Evolutionary conservation across 768 basidiomycete species (phyloP).

Genomic region (Hericium coralloides): DNA sequence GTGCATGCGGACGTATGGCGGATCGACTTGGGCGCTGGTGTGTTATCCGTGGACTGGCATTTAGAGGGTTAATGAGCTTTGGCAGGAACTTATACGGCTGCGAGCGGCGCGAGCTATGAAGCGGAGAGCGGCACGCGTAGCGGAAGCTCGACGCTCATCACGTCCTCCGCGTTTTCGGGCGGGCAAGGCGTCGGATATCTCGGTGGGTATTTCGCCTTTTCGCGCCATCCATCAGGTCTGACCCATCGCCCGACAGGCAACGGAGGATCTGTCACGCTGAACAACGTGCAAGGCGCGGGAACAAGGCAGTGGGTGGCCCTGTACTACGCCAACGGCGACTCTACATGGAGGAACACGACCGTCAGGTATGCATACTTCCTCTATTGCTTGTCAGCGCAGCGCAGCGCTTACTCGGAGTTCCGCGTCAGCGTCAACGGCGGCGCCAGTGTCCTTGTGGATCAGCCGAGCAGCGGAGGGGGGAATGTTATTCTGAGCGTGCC

Average conservation of each 20-base stretch:
- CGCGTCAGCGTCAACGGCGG: conserved; percentile 47
- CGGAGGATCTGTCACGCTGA: conserved; percentile 48
- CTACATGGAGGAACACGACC: conserved; percentile 49
- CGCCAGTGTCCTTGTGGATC: conserved; percentile 40
- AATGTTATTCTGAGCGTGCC: conserved; percentile 46
- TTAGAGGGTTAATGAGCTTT: neutral
- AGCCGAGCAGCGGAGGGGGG: conserved; percentile 49
- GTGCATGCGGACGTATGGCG: conserved; percentile 51
- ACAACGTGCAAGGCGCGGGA: conserved; percentile 47
- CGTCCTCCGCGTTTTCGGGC: conserved; percentile 40
- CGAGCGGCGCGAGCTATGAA: conserved; percentile 44
- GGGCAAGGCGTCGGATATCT: conserved; percentile 46
- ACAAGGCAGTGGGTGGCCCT: conserved; percentile 49
- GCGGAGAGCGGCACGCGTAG: conserved; percentile 43
- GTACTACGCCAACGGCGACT: conserved; percentile 54
- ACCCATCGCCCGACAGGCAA: conserved; percentile 28
- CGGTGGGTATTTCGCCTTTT: conserved; percentile 25
- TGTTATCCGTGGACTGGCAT: neutral
- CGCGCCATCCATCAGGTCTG: neutral
- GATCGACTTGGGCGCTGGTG: conserved; percentile 37
- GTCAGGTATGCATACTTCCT: conserved; percentile 32
- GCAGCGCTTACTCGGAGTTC: neutral
- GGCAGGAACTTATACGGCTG: conserved; percentile 39
- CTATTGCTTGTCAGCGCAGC: neutral
- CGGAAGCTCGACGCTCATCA: conserved; percentile 37